Evolutionary conservation across 768 basidiomycete species (phyloP), one percentile per base, ranked within the genome.

Genomic region (Boletus insuetus): DNA sequence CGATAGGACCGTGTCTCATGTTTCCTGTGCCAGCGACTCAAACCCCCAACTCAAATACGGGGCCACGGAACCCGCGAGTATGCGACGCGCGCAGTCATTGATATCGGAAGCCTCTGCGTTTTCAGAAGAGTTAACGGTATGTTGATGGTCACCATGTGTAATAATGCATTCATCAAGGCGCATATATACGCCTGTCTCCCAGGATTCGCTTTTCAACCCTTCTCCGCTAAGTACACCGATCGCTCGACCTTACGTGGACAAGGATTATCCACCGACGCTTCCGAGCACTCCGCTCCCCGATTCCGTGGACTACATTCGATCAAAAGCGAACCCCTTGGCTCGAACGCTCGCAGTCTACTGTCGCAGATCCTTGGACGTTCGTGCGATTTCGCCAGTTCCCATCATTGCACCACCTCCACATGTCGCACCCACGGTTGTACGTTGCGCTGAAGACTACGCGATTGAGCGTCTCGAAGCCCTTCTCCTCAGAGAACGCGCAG

Each of bases 331-430:
- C 35, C 66, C 69, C 0, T 20, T 71, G 22, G 22, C 24, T 26
- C 64, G 69, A 34, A 71, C 69, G 4, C 31, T 63, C 6, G 37
- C 48, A 9, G 6, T 60, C 10, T 54, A 59, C 14, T 51, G 46
- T 5, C 47, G 16, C 17, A 34, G 38, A 24, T 55, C 53, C n/a
- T 16, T 26, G 9, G 44, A 44, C 2, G 20, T 41, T 1, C 49
- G 56, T 1, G 3, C 19, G 10, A 69, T 64, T 6, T 59, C 63
- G 6, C 53, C 61, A 0, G 76, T 84, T 0, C 83, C 84, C 0
- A 75, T 83, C 51, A 79, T 85, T 14, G 82, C 82, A 5, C 84
- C 84, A 2, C 82, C 84, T 0, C 47, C 61, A 64, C 72, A 9
- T 63, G 68, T 24, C 56, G 69, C 7, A 37, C 62, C 24, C 72